These are phyloP conservation scores for Neocucurbitaria cava DNA, from an alignment of 2,329 filamentous ascomycete species.

Conservation along the genomic window DNA sequence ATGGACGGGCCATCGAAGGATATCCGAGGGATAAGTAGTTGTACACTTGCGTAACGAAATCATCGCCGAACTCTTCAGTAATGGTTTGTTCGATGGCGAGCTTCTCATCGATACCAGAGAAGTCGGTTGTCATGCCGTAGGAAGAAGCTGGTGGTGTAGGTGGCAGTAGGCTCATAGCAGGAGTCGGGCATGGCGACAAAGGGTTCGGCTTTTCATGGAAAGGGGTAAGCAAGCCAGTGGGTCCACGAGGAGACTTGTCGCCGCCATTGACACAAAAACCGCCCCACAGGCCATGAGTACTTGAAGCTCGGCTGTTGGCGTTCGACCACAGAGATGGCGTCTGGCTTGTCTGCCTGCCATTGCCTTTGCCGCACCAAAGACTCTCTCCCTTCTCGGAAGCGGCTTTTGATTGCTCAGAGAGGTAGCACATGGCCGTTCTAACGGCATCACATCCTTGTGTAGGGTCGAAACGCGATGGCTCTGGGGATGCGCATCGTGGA, in stretches of 20 bases:
- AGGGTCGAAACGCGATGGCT: slow-evolving; percentile 82
- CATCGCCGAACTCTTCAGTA: slow-evolving; percentile 75
- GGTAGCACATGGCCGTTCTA: slow-evolving; percentile 57
- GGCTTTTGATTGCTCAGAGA: slow-evolving; percentile 57
- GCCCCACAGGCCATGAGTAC: slow-evolving; percentile 75
- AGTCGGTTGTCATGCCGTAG: slow-evolving; percentile 34
- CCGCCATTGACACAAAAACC: slow-evolving; percentile 66
- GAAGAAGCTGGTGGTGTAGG: slow-evolving; percentile 48
- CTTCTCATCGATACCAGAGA: slow-evolving; percentile 52
- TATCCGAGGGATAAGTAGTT: slow-evolving; percentile 96
- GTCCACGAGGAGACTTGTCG: slow-evolving; percentile 49
- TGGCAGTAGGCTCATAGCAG: slow-evolving; percentile 39
- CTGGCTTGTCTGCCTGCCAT: slow-evolving; percentile 37
- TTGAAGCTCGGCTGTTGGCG: slow-evolving; percentile 56
- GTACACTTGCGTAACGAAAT: slow-evolving; percentile 93
- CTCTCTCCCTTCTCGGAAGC: slow-evolving; percentile 56
- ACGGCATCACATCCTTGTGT: slow-evolving; percentile 67
- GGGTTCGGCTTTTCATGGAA: slow-evolving; percentile 50
- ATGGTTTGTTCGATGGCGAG: slow-evolving; percentile 57
- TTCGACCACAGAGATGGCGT: slow-evolving; percentile 46
- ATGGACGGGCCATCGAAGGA: slow-evolving; percentile 80
- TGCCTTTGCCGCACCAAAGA: slow-evolving; percentile 63
- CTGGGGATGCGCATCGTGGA: slow-evolving; percentile 81
- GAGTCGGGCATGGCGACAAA: slow-evolving; percentile 49
- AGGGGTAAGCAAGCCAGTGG: slow-evolving; percentile 61